These are phyloP conservation scores for Vitis hybrid DNA, from an alignment of 177 flowering plant species.

Conservation along the genomic window DNA sequence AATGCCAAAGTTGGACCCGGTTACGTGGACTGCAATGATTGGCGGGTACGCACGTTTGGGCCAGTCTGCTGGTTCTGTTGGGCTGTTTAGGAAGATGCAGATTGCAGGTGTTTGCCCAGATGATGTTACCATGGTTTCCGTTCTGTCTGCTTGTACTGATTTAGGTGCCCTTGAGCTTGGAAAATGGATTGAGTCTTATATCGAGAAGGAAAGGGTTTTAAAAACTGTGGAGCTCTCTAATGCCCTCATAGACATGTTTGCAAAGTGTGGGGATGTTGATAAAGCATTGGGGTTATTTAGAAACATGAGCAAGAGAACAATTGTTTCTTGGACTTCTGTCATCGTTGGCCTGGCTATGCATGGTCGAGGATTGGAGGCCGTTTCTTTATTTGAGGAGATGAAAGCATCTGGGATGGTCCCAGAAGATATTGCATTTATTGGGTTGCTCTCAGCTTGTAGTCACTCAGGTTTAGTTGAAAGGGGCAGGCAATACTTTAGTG, in stretches of 20 bases:
- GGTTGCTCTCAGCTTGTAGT: conserved; percentile 73
- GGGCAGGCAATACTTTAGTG: conserved; percentile 46
- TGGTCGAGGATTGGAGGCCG: conserved; percentile 65
- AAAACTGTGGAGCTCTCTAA: conserved; percentile 47
- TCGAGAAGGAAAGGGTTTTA: conserved; percentile 44
- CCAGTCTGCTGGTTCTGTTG: conserved; percentile 44
- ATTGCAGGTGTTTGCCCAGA: conserved; percentile 49
- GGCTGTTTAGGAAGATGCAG: conserved; percentile 67
- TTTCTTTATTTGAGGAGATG: conserved; percentile 72
- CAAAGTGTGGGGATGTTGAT: conserved; percentile 77
- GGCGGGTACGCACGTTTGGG: conserved; percentile 62
- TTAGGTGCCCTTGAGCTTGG: conserved; percentile 70
- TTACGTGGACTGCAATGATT: conserved; percentile 77
- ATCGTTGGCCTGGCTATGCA: conserved; percentile 77
- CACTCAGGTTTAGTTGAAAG: conserved; percentile 63
- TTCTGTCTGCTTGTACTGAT: conserved; percentile 69
- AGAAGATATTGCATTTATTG: conserved; percentile 69
- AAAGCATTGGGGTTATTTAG: conserved; percentile 53
- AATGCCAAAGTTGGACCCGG: conserved; percentile 49
- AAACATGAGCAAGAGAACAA: conserved; percentile 47
- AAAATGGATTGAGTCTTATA: conserved; percentile 60
- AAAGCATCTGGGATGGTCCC: conserved; percentile 40
- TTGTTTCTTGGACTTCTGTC: conserved; percentile 78
- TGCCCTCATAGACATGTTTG: conserved; percentile 81
- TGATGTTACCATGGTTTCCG: conserved; percentile 64